phyloP scores from a whole-genome alignment of 2,329 filamentous ascomycete species.

The Ophiostoma sp. region DNA sequence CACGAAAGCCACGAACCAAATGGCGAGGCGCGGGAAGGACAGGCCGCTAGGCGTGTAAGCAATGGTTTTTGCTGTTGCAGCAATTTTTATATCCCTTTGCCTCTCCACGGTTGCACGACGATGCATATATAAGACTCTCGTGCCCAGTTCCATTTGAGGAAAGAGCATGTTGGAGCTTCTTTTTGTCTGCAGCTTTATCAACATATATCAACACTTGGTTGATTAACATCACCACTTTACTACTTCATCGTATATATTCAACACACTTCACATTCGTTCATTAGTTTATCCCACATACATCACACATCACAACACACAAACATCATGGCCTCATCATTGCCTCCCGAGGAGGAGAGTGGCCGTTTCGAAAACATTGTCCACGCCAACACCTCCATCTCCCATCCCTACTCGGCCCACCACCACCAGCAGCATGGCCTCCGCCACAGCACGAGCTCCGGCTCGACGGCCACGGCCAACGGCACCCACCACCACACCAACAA shows the following conservation, averaged over 20 bases:
- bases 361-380: conserved; percentile 17
- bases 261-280: too few relatives aligned
- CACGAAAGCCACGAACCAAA: neutral
- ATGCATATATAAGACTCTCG: conserved; percentile 7
- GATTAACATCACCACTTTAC: neutral
- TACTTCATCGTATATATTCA: neutral
- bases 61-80: neutral
- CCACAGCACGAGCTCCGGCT: neutral
- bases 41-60: neutral
- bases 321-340: conserved; percentile 11
- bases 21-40: neutral
- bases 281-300: neutral
- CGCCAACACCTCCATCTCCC: conserved; percentile 24
- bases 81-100: neutral
- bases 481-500: neutral
- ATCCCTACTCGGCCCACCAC: neutral
- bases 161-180: neutral
- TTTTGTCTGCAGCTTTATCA: neutral
- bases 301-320: neutral
- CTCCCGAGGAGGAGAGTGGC: conserved; percentile 14
- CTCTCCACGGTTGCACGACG: neutral
- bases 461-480: conserved; percentile 18
- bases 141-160: neutral
- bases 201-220: neutral
- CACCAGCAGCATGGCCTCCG: neutral